Evolutionary conservation across 495 filamentous ascomycete genomes (phyloP), one percentile per base, ranked within the genome.

Genomic region (Lepraria neglecta): DNA sequence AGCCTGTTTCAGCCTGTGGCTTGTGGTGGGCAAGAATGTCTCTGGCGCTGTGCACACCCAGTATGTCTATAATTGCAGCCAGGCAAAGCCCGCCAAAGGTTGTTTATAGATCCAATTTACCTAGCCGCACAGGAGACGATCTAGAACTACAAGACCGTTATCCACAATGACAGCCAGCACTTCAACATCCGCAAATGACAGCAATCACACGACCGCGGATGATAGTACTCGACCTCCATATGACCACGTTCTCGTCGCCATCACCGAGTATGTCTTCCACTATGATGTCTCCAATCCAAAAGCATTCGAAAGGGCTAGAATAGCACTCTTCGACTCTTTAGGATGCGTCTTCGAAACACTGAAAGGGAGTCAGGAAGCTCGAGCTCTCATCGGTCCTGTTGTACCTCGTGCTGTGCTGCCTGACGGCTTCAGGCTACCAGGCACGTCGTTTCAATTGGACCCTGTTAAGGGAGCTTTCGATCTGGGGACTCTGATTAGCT

Each of bases 401-500:
- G 58, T 73, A 4, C 63, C 65, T 17, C 67, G 66, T 1, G 68
- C 69, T 1, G 46, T 45, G 3, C 65, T 71, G 1, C 68, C 68
- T 21, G 54, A 70, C 60, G 77, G 77, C n/a, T 79, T 78, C 64
- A 66, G 64, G 27, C 58, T 80, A 1, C 77, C 77, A 1, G 77
- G 77, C 0, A 79, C 77, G n/a, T 6, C 53, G 14, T 64, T 67
- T 30, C 42, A 66, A 4, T 52, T 77, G 4, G 76, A 78, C 60
- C 71, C 72, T 3, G 42, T 78, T 1, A 70, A 78, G 45, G 77
- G 77, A 0, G 72, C 76, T 10, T 79, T 79, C 53, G 72, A 75
- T 53, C 17, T 80, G 27, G 76, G 77, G 2, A 48, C 24, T 9
- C 51, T 75, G 54, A 76, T 79, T 12, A 69, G 75, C 3, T 78